phyloP scores from a whole-genome alignment of 225 moss, liverwort and hornwort genomes.

The Marchantia polymorpha region DNA sequence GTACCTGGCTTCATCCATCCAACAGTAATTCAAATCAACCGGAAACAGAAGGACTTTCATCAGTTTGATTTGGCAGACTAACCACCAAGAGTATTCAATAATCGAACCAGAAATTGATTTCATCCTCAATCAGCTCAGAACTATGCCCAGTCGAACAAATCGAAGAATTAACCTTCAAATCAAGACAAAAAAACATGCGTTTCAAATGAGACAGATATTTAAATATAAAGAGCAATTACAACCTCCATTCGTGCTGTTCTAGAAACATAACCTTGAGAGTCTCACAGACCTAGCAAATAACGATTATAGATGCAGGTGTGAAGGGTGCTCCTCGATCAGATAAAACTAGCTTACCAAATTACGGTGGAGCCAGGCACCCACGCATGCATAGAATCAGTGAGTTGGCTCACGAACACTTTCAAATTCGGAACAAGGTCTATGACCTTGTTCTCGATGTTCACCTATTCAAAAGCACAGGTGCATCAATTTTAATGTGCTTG shows the following conservation, averaged over 20 bases:
- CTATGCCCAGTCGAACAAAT: no score
- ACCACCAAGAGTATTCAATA: background rate
- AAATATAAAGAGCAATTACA: no score
- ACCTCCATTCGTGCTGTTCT: no score
- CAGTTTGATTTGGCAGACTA: background rate
- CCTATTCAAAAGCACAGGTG: constrained; percentile 32
- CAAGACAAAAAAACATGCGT: no score
- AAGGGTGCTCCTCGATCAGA: background rate
- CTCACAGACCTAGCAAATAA: background rate
- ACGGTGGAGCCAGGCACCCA: constrained; percentile 61
- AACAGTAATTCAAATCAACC: background rate
- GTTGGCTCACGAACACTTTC: constrained; percentile 57
- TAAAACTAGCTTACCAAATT: constrained; percentile 57
- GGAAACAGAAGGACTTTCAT: background rate
- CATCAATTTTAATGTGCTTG: background rate
- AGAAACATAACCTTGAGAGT: no score
- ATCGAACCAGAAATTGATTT: no score
- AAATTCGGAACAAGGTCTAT: constrained; percentile 51
- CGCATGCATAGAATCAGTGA: constrained; percentile 57
- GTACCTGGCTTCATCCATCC: constrained; percentile 44
- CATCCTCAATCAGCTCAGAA: no score
- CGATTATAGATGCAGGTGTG: background rate
- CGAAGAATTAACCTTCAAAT: no score
- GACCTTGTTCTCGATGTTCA: constrained; percentile 87
- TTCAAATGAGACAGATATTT: no score